These are phyloP conservation scores for Triticum aestivum DNA, from an alignment of 176 grass and related monocot genomes.

Conservation along the genomic window IWGSC_CS_RefSeq_v2.1 NC_057801.1:831993780-831994279, in stretches of 20 bases:
- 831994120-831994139: background rate
- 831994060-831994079: constrained; percentile 54
- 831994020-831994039: constrained; percentile 91
- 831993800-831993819: constrained; percentile 61
- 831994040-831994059: constrained; percentile 82
- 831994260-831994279: background rate
- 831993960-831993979: constrained; percentile 18
- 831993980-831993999: constrained; percentile 84
- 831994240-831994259: constrained; percentile 4
- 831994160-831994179: background rate
- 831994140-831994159: background rate
- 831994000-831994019: constrained; percentile 86
- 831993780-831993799: constrained; percentile 69
- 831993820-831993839: constrained; percentile 83
- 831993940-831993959: background rate
- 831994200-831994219: background rate
- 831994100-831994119: background rate
- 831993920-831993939: constrained; percentile 11
- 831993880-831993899: constrained; percentile 86
- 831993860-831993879: constrained; percentile 63
- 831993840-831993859: constrained; percentile 61
- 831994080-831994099: constrained; percentile 60
- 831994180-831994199: background rate
- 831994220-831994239: background rate
- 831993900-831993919: constrained; percentile 32